Evolutionary conservation across 306 rosid genomes (phyloP), one percentile per base, ranked within the genome.

Genomic region (Medicago ruthenica): DNA sequence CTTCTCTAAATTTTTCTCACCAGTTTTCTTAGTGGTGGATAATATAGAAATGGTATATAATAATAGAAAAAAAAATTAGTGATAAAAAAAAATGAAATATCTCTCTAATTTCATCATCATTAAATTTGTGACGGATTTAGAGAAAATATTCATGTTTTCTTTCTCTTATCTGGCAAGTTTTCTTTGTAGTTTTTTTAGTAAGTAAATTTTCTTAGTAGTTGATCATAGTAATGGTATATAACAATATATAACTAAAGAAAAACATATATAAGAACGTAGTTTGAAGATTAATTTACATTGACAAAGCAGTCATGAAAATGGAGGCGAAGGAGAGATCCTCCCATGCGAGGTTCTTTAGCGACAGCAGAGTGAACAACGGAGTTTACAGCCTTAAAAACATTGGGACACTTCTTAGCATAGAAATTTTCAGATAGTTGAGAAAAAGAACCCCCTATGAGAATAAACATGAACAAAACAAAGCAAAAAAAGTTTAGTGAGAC

Each of bases 301-400:
- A 91, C 96, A 14, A 93, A 93, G 83, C 98, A 93, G 27, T 93
- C 98, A 41, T 93, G 98, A 40, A 93, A 93, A 83, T 69, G 79
- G 13, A 93, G 89, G 51, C 98, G 98, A 54, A 93, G 87, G 1
- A 93, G 82, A 58, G 97, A 91, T 22, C 85, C 98, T 42, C 93
- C 98, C 48, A 87, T 83, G 50, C 97, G 96, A 17, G 67, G 75
- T 54, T 89, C 90, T 53, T 79, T 87, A 6, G 88, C 67, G 0
- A 93, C 67, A 0, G 92, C 96, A 2, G 89, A 76, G 20, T 60
- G 71, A 57, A 93, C 91, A 9, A 85, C 89, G 0, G 86, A 79
- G 44, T 77, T 69, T 0, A 88, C 82, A 0, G 79, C 34, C 6
- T 21, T 11, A 6, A 81, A 82, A 62, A 86, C 79, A 0, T 86